These are phyloP conservation scores for Cymbopogon citratus DNA, from an alignment of 176 grass and related monocot species.

Conservation along the genomic window DNA sequence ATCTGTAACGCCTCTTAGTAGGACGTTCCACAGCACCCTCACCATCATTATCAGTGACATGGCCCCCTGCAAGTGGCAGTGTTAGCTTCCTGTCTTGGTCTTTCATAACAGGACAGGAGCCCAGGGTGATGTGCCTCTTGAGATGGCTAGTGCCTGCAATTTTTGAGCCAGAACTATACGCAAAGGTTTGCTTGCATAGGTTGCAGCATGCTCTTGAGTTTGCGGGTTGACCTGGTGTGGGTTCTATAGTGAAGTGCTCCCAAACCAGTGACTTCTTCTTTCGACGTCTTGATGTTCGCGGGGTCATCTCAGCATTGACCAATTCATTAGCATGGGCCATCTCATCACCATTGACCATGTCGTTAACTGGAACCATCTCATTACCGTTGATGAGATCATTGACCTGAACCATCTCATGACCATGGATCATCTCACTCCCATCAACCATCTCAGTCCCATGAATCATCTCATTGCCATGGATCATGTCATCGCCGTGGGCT, in stretches of 20 bases:
- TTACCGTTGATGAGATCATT: constrained; percentile 28
- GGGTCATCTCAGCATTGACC: constrained; percentile 34
- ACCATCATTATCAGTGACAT: constrained; percentile 49
- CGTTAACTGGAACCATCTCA: constrained; percentile 32
- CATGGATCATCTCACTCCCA: constrained; percentile 25
- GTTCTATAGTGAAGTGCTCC: constrained; percentile 84
- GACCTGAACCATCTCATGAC: constrained; percentile 34
- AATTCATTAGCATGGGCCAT: constrained; percentile 38
- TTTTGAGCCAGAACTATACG: constrained; percentile 76
- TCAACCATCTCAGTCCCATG: constrained; percentile 8
- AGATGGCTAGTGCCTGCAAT: constrained; percentile 86
- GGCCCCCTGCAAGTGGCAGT: constrained; percentile 15
- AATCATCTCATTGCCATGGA: constrained; percentile 24
- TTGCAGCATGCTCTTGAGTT: constrained; percentile 74
- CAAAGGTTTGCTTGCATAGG: constrained; percentile 85
- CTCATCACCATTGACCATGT: constrained; percentile 34
- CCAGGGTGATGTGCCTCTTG: constrained; percentile 80
- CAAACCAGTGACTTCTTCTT: constrained; percentile 80
- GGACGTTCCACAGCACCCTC: constrained; percentile 34
- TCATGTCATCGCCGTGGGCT: background rate
- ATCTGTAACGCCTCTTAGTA: constrained; percentile 71
- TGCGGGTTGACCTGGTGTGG: constrained; percentile 27
- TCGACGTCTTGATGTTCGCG: constrained; percentile 43
- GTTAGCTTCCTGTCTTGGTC: constrained; percentile 44
- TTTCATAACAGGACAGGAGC: constrained; percentile 77